Evolutionary conservation across 2,329 filamentous ascomycete species (phyloP).

Genomic region (Exophiala oligosperma): DNA sequence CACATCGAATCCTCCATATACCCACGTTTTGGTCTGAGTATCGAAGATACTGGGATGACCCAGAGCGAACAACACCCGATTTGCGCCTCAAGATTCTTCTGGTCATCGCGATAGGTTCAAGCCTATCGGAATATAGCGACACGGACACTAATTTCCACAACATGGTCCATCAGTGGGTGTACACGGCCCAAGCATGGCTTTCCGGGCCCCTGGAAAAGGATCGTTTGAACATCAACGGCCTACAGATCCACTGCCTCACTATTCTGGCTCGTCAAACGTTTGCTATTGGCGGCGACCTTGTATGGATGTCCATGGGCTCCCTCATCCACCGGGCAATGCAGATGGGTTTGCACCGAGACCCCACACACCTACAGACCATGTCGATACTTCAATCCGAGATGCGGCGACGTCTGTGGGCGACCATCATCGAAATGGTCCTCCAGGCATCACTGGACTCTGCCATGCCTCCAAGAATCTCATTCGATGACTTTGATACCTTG

Average conservation of each 20-base stretch:
- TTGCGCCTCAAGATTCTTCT: conserved; percentile 37
- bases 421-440: conserved; percentile 36
- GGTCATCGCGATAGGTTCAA: conserved; percentile 36
- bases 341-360: conserved; percentile 38
- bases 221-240: conserved; percentile 31
- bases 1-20: conserved; percentile 37
- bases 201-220: conserved; percentile 36
- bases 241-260: conserved; percentile 38
- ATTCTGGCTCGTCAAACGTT: conserved; percentile 37
- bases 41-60: conserved; percentile 28
- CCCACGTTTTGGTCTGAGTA: conserved; percentile 38
- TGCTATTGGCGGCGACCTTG: conserved; percentile 35
- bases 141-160: not conserved
- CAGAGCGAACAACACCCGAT: conserved; percentile 16
- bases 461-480: conserved; percentile 33
- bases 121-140: not conserved
- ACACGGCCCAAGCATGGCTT: conserved; percentile 39
- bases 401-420: conserved; percentile 37
- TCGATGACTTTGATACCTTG: conserved; percentile 36
- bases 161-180: conserved; percentile 29
- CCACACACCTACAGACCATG: conserved; percentile 27
- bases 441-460: conserved; percentile 36
- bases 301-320: conserved; percentile 38
- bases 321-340: conserved; percentile 32
- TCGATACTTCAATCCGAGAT: conserved; percentile 27